These are phyloP conservation scores for Ustilago hordei DNA, from an alignment of 1,284 basidiomycete species.

Conservation along the genomic window DNA sequence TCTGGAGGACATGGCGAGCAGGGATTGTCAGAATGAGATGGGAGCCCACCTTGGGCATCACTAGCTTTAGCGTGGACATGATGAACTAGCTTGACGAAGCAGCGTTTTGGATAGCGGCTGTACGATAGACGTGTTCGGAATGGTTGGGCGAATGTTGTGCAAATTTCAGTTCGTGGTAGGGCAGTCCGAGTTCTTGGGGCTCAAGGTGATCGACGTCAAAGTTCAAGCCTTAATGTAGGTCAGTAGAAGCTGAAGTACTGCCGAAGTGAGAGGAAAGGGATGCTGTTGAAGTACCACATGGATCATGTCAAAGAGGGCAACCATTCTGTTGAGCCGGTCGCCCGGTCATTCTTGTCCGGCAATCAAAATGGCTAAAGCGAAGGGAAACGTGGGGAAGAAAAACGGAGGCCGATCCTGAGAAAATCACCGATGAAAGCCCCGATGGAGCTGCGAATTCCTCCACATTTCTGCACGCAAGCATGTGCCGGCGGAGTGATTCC, in stretches of 20 bases:
- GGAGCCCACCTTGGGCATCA: slow-evolving; percentile 54
- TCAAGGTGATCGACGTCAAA: background rate
- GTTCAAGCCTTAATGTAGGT: background rate
- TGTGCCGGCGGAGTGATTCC: background rate
- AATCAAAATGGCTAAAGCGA: slow-evolving; percentile 8
- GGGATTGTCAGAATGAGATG: slow-evolving; percentile 56
- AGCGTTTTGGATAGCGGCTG: background rate
- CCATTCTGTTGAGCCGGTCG: slow-evolving; percentile 20
- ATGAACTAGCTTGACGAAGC: background rate
- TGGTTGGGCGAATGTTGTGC: background rate
- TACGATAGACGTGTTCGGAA: background rate
- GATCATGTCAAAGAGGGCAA: slow-evolving; percentile 12
- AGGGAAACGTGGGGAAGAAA: slow-evolving; percentile 30
- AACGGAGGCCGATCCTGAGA: background rate
- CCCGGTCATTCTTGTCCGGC: slow-evolving; percentile 30
- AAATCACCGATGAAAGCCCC: background rate
- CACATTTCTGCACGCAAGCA: background rate
- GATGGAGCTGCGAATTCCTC: slow-evolving; percentile 6
- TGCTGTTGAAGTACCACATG: slow-evolving; percentile 1
- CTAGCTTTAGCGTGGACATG: slow-evolving; percentile 28
- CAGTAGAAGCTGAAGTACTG: background rate
- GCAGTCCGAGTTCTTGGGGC: too few relatives aligned
- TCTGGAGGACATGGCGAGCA: slow-evolving; percentile 73
- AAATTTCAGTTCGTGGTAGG: background rate
- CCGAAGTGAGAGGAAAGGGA: background rate